phyloP scores from a whole-genome alignment of 805 yeast genomes.

The Candida xiaguanensis region DNA sequence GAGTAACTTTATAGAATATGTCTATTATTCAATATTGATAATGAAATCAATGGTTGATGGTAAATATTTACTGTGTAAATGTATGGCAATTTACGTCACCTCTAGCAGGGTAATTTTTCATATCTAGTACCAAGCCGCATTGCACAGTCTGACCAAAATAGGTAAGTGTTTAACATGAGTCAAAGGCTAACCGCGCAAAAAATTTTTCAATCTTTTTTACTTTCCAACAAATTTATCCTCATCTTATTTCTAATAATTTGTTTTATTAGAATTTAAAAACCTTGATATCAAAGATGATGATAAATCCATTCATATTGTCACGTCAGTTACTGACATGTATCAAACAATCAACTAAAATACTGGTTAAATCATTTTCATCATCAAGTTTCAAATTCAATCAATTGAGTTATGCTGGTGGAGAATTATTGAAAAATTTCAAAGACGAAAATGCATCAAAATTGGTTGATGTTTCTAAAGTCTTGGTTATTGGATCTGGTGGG shows the following conservation, averaged over 20 bases:
- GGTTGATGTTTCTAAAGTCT: slow-evolving; percentile 82
- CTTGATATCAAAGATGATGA: slow-evolving; percentile 1
- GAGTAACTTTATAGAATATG: no score
- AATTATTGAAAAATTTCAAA: slow-evolving; percentile 51
- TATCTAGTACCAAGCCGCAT: slow-evolving; percentile 1
- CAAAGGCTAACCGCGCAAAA: slow-evolving; percentile 5
- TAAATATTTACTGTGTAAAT: no score
- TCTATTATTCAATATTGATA: no score
- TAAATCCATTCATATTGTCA: slow-evolving; percentile 1
- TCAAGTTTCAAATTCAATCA: slow-evolving; percentile 2
- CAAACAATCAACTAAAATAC: background rate
- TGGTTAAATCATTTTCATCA: slow-evolving; percentile 8
- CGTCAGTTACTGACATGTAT: background rate
- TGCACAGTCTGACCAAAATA: background rate
- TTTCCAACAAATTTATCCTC: slow-evolving; percentile 2
- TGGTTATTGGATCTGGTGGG: slow-evolving; percentile 96
- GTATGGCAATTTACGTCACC: slow-evolving; percentile 3
- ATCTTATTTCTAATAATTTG: background rate
- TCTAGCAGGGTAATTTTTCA: background rate
- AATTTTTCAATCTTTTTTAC: slow-evolving; percentile 7
- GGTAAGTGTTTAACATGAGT: slow-evolving; percentile 2
- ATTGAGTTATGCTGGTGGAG: slow-evolving; percentile 58
- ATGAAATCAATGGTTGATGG: no score
- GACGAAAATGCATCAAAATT: slow-evolving; percentile 61
- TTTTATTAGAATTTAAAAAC: background rate